phyloP scores from a whole-genome alignment of 2,329 filamentous ascomycete genomes.

The Pestalotiopsis sp. region DNA sequence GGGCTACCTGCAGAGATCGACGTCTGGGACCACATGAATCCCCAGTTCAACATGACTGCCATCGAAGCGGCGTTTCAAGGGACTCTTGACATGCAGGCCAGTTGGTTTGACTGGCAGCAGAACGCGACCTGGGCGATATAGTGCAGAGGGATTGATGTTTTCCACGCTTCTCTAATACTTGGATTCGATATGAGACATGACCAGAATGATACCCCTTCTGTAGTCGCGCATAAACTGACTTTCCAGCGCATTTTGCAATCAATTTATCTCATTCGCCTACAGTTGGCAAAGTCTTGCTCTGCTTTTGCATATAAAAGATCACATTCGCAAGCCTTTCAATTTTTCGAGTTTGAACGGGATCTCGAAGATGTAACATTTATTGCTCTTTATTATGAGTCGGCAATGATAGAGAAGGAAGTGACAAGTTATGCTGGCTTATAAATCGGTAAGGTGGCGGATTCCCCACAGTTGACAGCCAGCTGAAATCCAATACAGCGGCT shows the following conservation, averaged over 20 bases:
- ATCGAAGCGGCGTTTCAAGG: conserved; percentile 58
- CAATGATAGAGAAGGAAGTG: neutral
- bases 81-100: conserved; percentile 55
- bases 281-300: no score
- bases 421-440: neutral
- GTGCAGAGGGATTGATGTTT: neutral
- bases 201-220: neutral
- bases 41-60: conserved; percentile 54
- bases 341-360: no score
- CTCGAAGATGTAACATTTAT: no score
- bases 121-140: neutral
- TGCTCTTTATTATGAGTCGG: no score
- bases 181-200: conserved; percentile 2
- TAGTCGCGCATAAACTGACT: neutral
- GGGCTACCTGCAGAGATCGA: conserved; percentile 52
- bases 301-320: no score
- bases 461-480: neutral
- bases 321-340: no score
- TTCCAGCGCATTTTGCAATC: neutral
- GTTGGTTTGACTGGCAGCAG: conserved; percentile 46
- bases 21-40: conserved; percentile 57
- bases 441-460: neutral
- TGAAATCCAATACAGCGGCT: neutral
- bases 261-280: neutral
- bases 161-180: neutral